These are phyloP conservation scores for Citrus cavaleriei DNA, from an alignment of 345 rosid genomes.

Conservation along the genomic window DNA sequence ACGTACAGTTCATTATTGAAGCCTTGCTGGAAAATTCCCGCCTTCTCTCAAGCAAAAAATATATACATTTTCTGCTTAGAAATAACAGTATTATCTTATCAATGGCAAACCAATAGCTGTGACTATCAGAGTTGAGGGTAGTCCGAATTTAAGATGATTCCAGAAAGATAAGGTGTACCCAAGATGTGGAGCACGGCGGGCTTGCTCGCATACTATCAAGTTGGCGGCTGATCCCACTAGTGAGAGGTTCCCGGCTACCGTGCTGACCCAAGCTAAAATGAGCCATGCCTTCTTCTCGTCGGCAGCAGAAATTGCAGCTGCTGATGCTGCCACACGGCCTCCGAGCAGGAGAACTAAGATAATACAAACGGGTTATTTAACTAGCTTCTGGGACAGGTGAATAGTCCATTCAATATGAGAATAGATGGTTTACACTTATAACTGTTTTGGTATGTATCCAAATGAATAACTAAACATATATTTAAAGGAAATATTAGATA, in stretches of 20 bases:
- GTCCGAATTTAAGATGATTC: conserved; percentile 68
- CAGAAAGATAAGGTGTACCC: conserved; percentile 66
- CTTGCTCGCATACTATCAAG: conserved; percentile 88
- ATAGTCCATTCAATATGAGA: not conserved
- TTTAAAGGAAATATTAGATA: not conserved
- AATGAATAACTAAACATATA: too few species aligned
- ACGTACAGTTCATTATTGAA: not conserved
- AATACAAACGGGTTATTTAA: not conserved
- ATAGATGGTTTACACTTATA: not conserved
- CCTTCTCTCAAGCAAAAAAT: not conserved
- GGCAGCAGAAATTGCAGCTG: conserved; percentile 41
- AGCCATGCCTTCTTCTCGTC: conserved; percentile 88
- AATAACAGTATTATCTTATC: conserved; percentile 26
- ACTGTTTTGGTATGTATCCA: too few species aligned
- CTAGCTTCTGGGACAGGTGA: not conserved
- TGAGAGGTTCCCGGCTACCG: conserved; percentile 78
- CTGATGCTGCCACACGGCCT: conserved; percentile 66
- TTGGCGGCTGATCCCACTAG: conserved; percentile 86
- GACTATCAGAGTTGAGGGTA: conserved; percentile 75
- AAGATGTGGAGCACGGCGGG: conserved; percentile 43
- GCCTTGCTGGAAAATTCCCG: not conserved
- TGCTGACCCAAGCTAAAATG: conserved; percentile 82
- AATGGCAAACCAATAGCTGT: conserved; percentile 60
- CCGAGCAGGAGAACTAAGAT: conserved; percentile 71
- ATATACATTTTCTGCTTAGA: not conserved